Evolutionary conservation across 768 basidiomycete species (phyloP).

Genomic region (Mycena vitilis): DNA sequence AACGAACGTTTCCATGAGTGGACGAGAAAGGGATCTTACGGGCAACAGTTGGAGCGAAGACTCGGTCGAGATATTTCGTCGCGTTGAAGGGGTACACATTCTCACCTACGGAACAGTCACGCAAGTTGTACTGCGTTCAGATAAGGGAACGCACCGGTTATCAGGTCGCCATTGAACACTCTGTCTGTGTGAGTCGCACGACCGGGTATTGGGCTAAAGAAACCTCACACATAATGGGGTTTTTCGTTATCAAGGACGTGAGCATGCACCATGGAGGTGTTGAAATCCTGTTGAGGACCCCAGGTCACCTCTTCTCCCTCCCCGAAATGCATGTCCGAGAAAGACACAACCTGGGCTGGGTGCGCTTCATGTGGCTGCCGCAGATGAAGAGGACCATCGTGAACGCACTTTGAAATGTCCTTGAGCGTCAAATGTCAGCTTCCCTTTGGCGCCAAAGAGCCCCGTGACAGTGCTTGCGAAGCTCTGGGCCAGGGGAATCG

Average conservation of each 20-base stretch:
- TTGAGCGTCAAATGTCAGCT: constrained; percentile 31
- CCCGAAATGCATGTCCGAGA: constrained; percentile 38
- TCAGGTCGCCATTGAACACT: constrained; percentile 36
- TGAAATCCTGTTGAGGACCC: constrained; percentile 32
- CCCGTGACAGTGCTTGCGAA: constrained; percentile 24
- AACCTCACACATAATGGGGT: constrained; percentile 31
- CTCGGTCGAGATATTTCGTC: constrained; percentile 34
- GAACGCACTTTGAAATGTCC: constrained; percentile 35
- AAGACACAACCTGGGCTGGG: constrained; percentile 25
- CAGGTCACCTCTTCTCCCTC: constrained; percentile 30
- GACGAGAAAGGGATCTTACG: constrained; percentile 33
- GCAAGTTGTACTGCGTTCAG: not conserved
- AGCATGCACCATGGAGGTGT: constrained; percentile 22
- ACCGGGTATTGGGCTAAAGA: not conserved
- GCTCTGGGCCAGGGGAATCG: constrained; percentile 24
- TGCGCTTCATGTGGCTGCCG: not conserved
- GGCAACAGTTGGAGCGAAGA: constrained; percentile 30
- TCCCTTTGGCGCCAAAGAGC: constrained; percentile 12
- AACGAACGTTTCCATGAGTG: constrained; percentile 35
- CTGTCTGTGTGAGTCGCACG: constrained; percentile 1
- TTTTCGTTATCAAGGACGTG: constrained; percentile 29
- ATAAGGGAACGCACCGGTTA: constrained; percentile 27
- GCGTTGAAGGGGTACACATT: constrained; percentile 34
- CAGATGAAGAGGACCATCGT: not conserved
- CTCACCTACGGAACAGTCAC: constrained; percentile 21